Percentiles rank a stretch among this genome's conserved stretches.
Evolutionary conservation across 179 eudicot species (phyloP).

Genomic region (Spinacia oleracea): DNA sequence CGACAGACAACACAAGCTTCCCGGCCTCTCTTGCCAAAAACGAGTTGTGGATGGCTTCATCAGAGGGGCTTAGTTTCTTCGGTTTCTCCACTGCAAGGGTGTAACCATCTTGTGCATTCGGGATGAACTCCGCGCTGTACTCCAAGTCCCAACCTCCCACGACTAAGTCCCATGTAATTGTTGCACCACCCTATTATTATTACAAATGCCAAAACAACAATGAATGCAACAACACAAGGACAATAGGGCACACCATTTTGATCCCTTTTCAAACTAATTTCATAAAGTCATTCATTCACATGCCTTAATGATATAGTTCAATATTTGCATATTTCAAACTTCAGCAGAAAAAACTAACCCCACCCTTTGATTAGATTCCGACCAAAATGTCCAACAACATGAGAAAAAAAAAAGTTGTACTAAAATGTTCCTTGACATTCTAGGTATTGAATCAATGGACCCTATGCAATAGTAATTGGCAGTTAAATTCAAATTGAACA

Average conservation of each 20-base stretch:
- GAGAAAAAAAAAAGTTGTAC: not conserved
- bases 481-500: too few species aligned
- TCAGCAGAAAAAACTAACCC: not conserved
- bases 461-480: not conserved
- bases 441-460: not conserved
- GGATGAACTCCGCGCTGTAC: constrained; percentile 80
- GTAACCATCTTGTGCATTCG: constrained; percentile 71
- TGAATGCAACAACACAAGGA: not conserved
- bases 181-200: constrained; percentile 65
- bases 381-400: not conserved
- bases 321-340: not conserved
- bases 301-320: constrained; percentile 9
- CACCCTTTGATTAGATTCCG: not conserved
- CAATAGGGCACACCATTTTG: not conserved
- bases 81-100: constrained; percentile 71
- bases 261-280: not conserved
- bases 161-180: constrained; percentile 93
- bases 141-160: constrained; percentile 99
- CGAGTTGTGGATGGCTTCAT: constrained; percentile 75
- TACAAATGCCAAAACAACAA: not conserved
- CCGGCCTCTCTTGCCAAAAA: constrained; percentile 70
- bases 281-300: constrained; percentile 5
- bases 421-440: not conserved
- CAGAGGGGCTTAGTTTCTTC: constrained; percentile 48
- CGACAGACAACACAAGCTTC: constrained; percentile 76